Percentiles rank a stretch among this genome's conserved stretches.
Conservation (phyloP, 768 basidiomycete genomes). For the Leccinum barrowsii region DNA sequence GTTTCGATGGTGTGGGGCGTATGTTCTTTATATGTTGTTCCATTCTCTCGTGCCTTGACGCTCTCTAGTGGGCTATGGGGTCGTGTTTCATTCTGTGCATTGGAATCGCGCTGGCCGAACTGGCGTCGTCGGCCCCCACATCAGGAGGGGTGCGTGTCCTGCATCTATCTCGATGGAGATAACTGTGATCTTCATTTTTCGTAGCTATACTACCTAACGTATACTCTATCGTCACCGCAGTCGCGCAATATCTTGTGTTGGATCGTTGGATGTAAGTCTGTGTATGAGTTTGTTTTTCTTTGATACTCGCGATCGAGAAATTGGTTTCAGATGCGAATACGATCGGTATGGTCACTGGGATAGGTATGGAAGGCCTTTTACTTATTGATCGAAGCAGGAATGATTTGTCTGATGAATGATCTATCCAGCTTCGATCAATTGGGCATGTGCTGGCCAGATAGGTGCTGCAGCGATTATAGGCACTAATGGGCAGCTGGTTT, state of each 20-base stretch:
- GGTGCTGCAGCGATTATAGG: constrained; percentile 63
- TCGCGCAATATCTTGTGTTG: constrained; percentile 62
- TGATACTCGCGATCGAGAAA: background rate
- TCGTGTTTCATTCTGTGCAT: constrained; percentile 34
- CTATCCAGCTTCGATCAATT: constrained; percentile 49
- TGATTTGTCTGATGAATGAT: constrained; percentile 33
- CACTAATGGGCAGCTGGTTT: constrained; percentile 30
- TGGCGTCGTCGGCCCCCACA: constrained; percentile 37
- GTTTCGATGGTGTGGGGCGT: constrained; percentile 43
- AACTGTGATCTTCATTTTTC: background rate
- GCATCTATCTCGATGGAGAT: background rate
- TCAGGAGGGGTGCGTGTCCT: constrained; percentile 32
- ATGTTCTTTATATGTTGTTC: constrained; percentile 4
- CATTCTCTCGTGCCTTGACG: background rate
- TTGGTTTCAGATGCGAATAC: constrained; percentile 42
- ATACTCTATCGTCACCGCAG: constrained; percentile 48
- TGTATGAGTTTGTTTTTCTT: background rate
- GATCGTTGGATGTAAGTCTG: constrained; percentile 58
- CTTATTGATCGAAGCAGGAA: background rate
- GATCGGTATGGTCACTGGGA: constrained; percentile 41
- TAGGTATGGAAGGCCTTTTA: constrained; percentile 19
- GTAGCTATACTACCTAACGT: constrained; percentile 64
- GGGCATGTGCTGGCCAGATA: constrained; percentile 60
- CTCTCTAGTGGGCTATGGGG: constrained; percentile 33
- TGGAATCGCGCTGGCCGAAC: constrained; percentile 36